Conservation (phyloP, 768 basidiomycete species). For the Lactarius trivialis region DNA sequence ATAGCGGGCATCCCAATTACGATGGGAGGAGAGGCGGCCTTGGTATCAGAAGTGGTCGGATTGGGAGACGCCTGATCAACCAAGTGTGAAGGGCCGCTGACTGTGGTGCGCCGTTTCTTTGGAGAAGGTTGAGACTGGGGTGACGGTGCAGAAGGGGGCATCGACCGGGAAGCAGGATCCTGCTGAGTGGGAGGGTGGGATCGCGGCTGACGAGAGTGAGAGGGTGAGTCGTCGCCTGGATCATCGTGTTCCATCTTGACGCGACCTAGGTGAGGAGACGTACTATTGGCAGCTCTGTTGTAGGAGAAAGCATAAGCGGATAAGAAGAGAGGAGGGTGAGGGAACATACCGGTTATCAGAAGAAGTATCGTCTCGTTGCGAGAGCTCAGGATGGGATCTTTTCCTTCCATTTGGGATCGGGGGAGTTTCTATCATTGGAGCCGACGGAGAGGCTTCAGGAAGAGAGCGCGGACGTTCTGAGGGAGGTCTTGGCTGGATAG, state of each 20-base stretch:
- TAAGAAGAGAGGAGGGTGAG: slow-evolving; percentile 20
- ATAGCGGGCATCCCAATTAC: slow-evolving; percentile 52
- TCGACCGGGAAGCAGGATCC: slow-evolving; percentile 16
- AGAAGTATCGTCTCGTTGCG: slow-evolving; percentile 11
- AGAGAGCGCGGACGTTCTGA: slow-evolving; percentile 25
- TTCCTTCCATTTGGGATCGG: slow-evolving; percentile 26
- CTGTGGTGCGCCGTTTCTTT: slow-evolving; percentile 67
- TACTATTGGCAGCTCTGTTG: slow-evolving; percentile 27
- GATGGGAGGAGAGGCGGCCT: slow-evolving; percentile 59
- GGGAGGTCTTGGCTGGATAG: slow-evolving; percentile 47
- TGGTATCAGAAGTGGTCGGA: slow-evolving; percentile 30
- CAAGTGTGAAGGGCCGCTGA: slow-evolving; percentile 52
- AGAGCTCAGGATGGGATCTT: slow-evolving; percentile 23
- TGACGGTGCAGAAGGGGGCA: slow-evolving; percentile 17
- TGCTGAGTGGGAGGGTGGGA: slow-evolving; percentile 8
- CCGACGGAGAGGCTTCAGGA: slow-evolving; percentile 23
- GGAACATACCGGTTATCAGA: slow-evolving; percentile 19
- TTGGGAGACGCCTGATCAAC: slow-evolving; percentile 46
- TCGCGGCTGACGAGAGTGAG: slow-evolving; percentile 24
- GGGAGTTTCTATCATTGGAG: slow-evolving; percentile 17
- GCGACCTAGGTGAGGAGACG: slow-evolving; percentile 40
- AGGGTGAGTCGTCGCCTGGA: slow-evolving; percentile 36
- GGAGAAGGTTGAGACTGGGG: slow-evolving; percentile 24
- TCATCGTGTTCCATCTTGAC: slow-evolving; percentile 63
- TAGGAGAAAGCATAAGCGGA: slow-evolving; percentile 12